phyloP scores from a whole-genome alignment of 192 early-diverging fungal genomes.

The Radiomyces spectabilis region DNA sequence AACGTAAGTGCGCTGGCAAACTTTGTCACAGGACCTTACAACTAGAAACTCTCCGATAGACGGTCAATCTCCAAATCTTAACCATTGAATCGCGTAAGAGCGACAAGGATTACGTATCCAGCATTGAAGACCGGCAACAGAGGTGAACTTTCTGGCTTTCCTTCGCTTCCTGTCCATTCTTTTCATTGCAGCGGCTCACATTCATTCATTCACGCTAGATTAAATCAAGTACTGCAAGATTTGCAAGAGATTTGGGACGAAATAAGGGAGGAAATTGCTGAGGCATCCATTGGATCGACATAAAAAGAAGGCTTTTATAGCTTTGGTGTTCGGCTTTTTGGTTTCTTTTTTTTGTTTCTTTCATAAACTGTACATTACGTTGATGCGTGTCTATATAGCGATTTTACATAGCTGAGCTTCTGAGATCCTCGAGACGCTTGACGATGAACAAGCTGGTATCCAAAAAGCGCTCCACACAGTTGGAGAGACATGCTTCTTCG shows the following conservation, averaged over 20 bases:
- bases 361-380: too few relatives aligned
- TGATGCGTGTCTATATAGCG: too few relatives aligned
- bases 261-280: constrained; percentile 15
- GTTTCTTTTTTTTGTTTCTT: too few relatives aligned
- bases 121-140: constrained; percentile 7
- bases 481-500: constrained; percentile 53
- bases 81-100: constrained; percentile 13
- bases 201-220: constrained; percentile 4
- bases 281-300: constrained; percentile 1
- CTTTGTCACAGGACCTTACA: too few relatives aligned
- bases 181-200: too few relatives aligned
- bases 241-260: constrained; percentile 24
- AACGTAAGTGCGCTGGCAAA: too few relatives aligned
- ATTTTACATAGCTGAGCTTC: constrained; percentile 23
- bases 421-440: constrained; percentile 41
- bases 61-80: constrained; percentile 17
- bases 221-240: neutral
- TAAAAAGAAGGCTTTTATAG: too few relatives aligned
- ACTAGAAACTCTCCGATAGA: neutral
- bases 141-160: neutral
- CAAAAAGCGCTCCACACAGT: constrained; percentile 67
- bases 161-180: neutral
- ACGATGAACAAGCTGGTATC: constrained; percentile 56
- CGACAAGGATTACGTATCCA: constrained; percentile 19
- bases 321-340: too few relatives aligned